Percentiles rank a stretch among this genome's conserved stretches.
These are phyloP conservation scores for Tritrichomonas musculus DNA, from an alignment of 208 protist genomes.

Conservation along the genomic window DNA sequence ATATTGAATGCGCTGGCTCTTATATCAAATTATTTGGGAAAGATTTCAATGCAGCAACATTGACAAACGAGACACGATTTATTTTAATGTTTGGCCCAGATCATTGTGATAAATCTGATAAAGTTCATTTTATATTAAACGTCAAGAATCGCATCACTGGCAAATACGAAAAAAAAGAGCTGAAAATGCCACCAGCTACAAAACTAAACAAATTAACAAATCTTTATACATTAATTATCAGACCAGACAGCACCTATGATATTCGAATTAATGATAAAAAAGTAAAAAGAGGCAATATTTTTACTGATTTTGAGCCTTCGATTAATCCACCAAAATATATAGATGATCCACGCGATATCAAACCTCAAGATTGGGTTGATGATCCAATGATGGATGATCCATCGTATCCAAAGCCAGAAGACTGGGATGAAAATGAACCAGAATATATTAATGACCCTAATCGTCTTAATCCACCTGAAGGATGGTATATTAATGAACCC, in stretches of 20 bases:
- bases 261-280: constrained; percentile 44
- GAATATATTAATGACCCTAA: constrained; percentile 35
- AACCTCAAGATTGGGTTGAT: constrained; percentile 50
- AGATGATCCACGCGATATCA: constrained; percentile 44
- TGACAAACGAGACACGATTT: constrained; percentile 43
- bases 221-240: constrained; percentile 46
- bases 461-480: not conserved
- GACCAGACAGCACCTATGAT: constrained; percentile 35
- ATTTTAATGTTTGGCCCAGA: constrained; percentile 56
- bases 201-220: constrained; percentile 40
- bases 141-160: constrained; percentile 35
- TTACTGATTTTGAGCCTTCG: constrained; percentile 40
- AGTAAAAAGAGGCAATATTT: constrained; percentile 36
- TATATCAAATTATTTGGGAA: constrained; percentile 49
- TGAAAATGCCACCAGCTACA: not conserved
- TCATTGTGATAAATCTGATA: constrained; percentile 40
- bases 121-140: constrained; percentile 49
- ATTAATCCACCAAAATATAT: constrained; percentile 41
- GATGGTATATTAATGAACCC: not conserved
- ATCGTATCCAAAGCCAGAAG: not conserved
- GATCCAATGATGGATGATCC: not conserved
- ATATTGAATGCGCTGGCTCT: constrained; percentile 44
- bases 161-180: constrained; percentile 23
- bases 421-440: constrained; percentile 53
- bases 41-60: not conserved